These are phyloP conservation scores for Lachancea fermentati DNA, from an alignment of 805 yeast species.

Conservation along the genomic window DNA sequence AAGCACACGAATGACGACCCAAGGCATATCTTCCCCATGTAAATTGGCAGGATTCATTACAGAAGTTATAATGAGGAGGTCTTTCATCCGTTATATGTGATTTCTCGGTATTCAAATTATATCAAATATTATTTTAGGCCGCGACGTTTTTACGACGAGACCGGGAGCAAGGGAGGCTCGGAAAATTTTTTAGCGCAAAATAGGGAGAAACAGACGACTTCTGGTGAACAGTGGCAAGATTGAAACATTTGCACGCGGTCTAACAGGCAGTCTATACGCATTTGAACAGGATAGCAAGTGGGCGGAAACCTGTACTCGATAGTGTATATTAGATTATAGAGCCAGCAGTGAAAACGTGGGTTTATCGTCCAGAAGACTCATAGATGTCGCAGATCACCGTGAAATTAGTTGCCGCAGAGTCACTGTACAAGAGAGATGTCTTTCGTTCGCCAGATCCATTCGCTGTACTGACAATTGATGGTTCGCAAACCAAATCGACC, in stretches of 20 bases:
- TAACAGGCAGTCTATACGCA: neutral
- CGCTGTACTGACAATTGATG: slow-evolving; percentile 96
- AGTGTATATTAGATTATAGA: neutral
- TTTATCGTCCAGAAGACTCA: neutral
- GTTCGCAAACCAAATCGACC: slow-evolving; percentile 92
- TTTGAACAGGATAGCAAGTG: neutral
- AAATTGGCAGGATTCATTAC: too few relatives aligned
- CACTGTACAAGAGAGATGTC: slow-evolving; percentile 90
- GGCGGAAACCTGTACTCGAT: neutral
- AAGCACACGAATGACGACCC: too few relatives aligned
- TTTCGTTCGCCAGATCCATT: slow-evolving; percentile 97
- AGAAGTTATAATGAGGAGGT: too few relatives aligned
- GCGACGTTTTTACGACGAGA: slow-evolving; percentile 1
- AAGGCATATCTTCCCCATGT: too few relatives aligned
- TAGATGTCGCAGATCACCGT: slow-evolving; percentile 41
- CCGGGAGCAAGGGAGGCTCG: neutral
- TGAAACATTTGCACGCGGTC: neutral
- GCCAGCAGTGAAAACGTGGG: slow-evolving; percentile 2
- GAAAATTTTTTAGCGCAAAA: slow-evolving; percentile 1
- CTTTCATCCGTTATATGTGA: too few relatives aligned
- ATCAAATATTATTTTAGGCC: too few relatives aligned
- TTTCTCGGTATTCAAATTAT: too few relatives aligned
- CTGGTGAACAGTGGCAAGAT: neutral
- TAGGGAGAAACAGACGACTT: neutral
- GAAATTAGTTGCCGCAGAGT: slow-evolving; percentile 90